Evolutionary conservation across 257 asterid genomes (phyloP).

Genomic region (Lavandula angustifolia): DNA sequence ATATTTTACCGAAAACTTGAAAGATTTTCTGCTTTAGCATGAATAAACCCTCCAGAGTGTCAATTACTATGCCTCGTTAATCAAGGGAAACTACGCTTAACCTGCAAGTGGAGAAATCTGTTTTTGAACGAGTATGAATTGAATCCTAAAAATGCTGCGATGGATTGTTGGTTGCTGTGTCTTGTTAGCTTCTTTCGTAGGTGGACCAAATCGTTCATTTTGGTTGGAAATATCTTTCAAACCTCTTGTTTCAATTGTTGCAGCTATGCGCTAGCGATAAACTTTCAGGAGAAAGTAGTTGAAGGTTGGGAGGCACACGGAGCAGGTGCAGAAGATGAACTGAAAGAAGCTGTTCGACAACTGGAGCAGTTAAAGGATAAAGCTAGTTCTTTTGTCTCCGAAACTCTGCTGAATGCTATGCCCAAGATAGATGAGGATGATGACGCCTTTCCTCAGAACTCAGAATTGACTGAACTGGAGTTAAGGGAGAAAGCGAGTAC

Average conservation of each 20-base stretch:
- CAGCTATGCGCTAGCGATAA: constrained; percentile 81
- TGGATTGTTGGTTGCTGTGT: constrained; percentile 3
- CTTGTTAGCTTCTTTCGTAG: background rate
- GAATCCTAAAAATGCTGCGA: background rate
- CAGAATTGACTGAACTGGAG: constrained; percentile 40
- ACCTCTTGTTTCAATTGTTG: constrained; percentile 25
- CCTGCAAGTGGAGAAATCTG: background rate
- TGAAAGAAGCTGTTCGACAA: constrained; percentile 60
- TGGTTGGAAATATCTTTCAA: constrained; percentile 7
- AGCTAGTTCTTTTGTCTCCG: constrained; percentile 45
- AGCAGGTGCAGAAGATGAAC: constrained; percentile 68
- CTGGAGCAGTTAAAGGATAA: constrained; percentile 67
- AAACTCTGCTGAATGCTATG: constrained; percentile 52
- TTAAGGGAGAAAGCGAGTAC: constrained; percentile 56
- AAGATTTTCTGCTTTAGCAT: too few relatives aligned
- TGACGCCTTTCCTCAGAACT: too few relatives aligned
- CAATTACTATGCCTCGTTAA: too few relatives aligned
- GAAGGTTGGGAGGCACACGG: constrained; percentile 87
- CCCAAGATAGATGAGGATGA: constrained; percentile 38
- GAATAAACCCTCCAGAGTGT: too few relatives aligned
- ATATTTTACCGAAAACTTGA: too few relatives aligned
- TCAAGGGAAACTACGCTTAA: too few relatives aligned
- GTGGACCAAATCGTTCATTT: background rate
- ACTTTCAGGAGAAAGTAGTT: constrained; percentile 80
- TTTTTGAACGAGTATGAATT: background rate